A percentile compares a stretch with the other conserved stretches of the same genome.
These are phyloP conservation scores for Capsaspora owczarzaki DNA, from an alignment of 78 protist species.

Conservation along the genomic window DNA sequence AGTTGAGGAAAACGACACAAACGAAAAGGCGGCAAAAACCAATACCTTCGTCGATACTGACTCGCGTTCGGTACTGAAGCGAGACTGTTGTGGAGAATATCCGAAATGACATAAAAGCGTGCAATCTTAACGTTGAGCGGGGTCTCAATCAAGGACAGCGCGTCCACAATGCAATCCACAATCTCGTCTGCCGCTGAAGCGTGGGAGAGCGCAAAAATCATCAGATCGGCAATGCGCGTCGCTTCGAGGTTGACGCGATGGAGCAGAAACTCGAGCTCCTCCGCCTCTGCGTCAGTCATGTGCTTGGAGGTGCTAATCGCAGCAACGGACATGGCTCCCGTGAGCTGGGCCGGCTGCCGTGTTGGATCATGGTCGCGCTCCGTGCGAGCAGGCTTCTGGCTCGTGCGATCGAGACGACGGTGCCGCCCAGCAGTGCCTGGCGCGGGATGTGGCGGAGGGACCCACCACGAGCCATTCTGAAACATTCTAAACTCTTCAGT, in stretches of 20 bases:
- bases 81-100: conserved; percentile 36
- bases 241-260: not conserved
- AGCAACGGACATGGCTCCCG: too few species aligned
- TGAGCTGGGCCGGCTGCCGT: too few species aligned
- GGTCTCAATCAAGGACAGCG: conserved; percentile 14
- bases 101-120: conserved; percentile 44
- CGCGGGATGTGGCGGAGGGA: conserved; percentile 18
- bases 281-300: too few species aligned
- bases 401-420: too few species aligned
- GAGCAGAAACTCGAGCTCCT: not conserved
- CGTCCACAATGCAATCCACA: conserved; percentile 1
- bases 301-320: too few species aligned
- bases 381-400: too few species aligned
- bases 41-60: not conserved
- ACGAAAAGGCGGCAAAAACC: too few species aligned
- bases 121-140: conserved; percentile 23
- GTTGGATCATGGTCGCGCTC: too few species aligned
- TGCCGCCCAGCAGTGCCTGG: not conserved
- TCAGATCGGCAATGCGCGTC: not conserved
- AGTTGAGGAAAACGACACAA: too few species aligned
- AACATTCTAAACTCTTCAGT: conserved; percentile 20
- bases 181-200: conserved; percentile 31
- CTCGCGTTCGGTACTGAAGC: conserved; percentile 12
- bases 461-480: conserved; percentile 31
- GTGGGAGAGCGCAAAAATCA: conserved; percentile 24